Evolutionary conservation across 2,329 filamentous ascomycete species (phyloP).

Genomic region (Ceratocystiopsis sp.): DNA sequence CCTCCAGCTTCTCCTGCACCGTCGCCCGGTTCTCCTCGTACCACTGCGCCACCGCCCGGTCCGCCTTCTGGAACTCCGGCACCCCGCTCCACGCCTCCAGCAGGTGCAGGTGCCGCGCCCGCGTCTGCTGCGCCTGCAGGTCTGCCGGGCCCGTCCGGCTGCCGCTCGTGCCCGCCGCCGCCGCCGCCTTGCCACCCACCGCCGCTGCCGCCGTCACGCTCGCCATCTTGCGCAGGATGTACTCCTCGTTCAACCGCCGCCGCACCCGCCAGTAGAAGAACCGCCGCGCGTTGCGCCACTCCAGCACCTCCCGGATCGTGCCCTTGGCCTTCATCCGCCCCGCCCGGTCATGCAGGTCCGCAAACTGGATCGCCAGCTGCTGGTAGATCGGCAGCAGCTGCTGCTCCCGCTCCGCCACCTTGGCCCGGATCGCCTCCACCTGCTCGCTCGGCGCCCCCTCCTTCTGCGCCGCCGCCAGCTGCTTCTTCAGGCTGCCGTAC

Average conservation of each 20-base stretch:
- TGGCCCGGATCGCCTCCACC: slow-evolving; percentile 59
- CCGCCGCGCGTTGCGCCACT: slow-evolving; percentile 77
- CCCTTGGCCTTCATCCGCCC: slow-evolving; percentile 98
- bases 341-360: slow-evolving; percentile 89
- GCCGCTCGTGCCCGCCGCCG: slow-evolving; percentile 17
- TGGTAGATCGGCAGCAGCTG: slow-evolving; percentile 80
- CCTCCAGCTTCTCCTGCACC: slow-evolving; percentile 70
- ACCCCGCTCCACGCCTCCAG: slow-evolving; percentile 74
- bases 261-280: slow-evolving; percentile 99
- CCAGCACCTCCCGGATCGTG: slow-evolving; percentile 65
- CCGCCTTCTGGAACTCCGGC: slow-evolving; percentile 58
- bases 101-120: slow-evolving; percentile 52
- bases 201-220: slow-evolving; percentile 17
- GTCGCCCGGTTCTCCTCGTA: slow-evolving; percentile 86
- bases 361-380: slow-evolving; percentile 92
- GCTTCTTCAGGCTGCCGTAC: slow-evolving; percentile 72
- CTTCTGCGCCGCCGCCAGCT: slow-evolving; percentile 38
- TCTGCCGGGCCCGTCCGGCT: slow-evolving; percentile 7
- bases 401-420: slow-evolving; percentile 76
- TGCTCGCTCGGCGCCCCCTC: slow-evolving; percentile 55
- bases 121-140: slow-evolving; percentile 23
- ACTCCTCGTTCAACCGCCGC: slow-evolving; percentile 90
- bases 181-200: slow-evolving; percentile 13
- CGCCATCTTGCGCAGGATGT: slow-evolving; percentile 81
- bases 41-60: slow-evolving; percentile 77